phyloP scores from a whole-genome alignment of 306 rosid genomes.

The Fragaria vesca region DNA sequence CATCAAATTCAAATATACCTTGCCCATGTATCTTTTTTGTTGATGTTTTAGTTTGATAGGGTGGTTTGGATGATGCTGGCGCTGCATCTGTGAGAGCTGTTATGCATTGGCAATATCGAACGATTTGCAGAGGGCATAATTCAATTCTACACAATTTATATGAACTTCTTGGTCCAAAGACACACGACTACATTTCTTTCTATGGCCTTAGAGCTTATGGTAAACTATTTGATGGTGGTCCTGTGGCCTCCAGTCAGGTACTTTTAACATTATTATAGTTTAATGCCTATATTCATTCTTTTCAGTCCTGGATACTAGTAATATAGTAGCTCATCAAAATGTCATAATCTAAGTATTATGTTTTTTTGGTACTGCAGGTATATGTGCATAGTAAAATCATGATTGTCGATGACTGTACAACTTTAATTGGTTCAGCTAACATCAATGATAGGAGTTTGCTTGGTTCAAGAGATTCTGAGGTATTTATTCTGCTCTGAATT shows the following conservation, averaged over 20 bases:
- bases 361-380: constrained; percentile 49
- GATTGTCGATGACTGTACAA: constrained; percentile 78
- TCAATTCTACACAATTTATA: constrained; percentile 79
- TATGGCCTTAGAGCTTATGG: constrained; percentile 91
- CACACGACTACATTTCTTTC: constrained; percentile 87
- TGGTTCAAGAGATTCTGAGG: constrained; percentile 98
- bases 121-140: constrained; percentile 82
- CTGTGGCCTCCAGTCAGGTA: constrained; percentile 97
- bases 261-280: constrained; percentile 12
- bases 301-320: not conserved
- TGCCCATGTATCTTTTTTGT: constrained; percentile 12
- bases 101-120: constrained; percentile 98
- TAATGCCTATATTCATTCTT: not conserved
- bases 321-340: not conserved
- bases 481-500: constrained; percentile 32
- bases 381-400: constrained; percentile 97
- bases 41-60: constrained; percentile 50
- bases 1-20: not conserved
- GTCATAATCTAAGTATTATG: constrained; percentile 6
- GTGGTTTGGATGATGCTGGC: constrained; percentile 98
- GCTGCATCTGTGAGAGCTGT: constrained; percentile 99
- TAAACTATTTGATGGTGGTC: constrained; percentile 77
- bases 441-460: constrained; percentile 97
- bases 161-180: constrained; percentile 68
- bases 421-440: constrained; percentile 94